phyloP scores from a whole-genome alignment of 495 filamentous ascomycete genomes.

The Penicillium daleae region DNA sequence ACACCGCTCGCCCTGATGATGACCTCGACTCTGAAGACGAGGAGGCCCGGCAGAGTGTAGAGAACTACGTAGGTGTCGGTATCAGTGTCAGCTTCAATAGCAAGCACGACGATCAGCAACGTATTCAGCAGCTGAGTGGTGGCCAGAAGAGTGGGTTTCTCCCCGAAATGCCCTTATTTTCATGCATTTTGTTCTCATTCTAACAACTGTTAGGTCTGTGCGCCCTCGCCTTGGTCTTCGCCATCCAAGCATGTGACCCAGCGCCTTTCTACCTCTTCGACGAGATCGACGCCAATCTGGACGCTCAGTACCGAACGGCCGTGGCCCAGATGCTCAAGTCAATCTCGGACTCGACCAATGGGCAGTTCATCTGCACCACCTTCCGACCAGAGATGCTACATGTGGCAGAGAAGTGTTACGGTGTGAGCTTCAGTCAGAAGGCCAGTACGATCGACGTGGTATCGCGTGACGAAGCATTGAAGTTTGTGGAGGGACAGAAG shows the following conservation, averaged over 20 bases:
- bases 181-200: not conserved
- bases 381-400: constrained; percentile 96
- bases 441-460: constrained; percentile 91
- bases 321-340: constrained; percentile 85
- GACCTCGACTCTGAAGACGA: constrained; percentile 70
- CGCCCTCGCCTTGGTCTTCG: constrained; percentile 94
- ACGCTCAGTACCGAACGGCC: constrained; percentile 95
- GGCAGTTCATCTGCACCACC: constrained; percentile 88
- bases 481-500: constrained; percentile 87
- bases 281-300: constrained; percentile 97
- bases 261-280: constrained; percentile 99
- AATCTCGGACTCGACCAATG: constrained; percentile 63
- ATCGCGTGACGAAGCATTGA: constrained; percentile 80
- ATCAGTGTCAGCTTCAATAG: constrained; percentile 99
- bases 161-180: constrained; percentile 27
- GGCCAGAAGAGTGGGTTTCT: constrained; percentile 86
- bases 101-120: constrained; percentile 96
- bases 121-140: constrained; percentile 94
- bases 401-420: constrained; percentile 97
- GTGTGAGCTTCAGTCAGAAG: constrained; percentile 92
- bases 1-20: constrained; percentile 60
- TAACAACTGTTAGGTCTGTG: constrained; percentile 67
- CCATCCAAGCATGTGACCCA: constrained; percentile 97
- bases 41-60: constrained; percentile 67
- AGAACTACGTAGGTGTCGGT: constrained; percentile 97